Conservation (phyloP, 257 asterid species). For the Primulina eburnea region DNA sequence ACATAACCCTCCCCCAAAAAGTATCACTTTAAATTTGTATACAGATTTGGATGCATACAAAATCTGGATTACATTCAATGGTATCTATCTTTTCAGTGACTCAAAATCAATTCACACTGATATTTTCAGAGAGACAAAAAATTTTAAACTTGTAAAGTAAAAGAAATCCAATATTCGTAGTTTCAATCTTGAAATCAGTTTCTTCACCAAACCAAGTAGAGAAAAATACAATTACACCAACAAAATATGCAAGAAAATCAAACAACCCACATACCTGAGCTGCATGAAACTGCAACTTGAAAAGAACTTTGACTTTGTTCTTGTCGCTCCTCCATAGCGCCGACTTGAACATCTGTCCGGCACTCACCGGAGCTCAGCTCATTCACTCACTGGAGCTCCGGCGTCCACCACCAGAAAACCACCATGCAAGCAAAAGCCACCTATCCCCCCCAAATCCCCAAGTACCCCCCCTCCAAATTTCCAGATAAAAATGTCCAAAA, state of each 20-base stretch:
- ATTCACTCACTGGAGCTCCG: constrained; percentile 70
- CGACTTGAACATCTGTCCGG: constrained; percentile 64
- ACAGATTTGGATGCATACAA: not conserved
- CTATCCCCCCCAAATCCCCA: constrained; percentile 26
- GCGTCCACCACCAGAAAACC: constrained; percentile 46
- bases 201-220: constrained; percentile 24
- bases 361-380: constrained; percentile 58
- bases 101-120: not conserved
- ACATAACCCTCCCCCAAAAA: not conserved
- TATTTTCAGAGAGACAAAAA: not conserved
- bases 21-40: not conserved
- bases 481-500: not conserved
- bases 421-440: constrained; percentile 34
- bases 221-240: not conserved
- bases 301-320: constrained; percentile 84
- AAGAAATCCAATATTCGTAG: not conserved
- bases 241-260: not conserved
- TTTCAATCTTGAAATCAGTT: constrained; percentile 14
- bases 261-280: constrained; percentile 49
- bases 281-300: constrained; percentile 95
- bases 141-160: not conserved
- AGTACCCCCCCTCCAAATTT: constrained; percentile 31
- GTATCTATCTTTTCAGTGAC: not conserved
- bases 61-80: not conserved
- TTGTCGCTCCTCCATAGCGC: constrained; percentile 90